Evolutionary conservation across 2,329 filamentous ascomycete species (phyloP).

Genomic region (Simplicillium sp.): DNA sequence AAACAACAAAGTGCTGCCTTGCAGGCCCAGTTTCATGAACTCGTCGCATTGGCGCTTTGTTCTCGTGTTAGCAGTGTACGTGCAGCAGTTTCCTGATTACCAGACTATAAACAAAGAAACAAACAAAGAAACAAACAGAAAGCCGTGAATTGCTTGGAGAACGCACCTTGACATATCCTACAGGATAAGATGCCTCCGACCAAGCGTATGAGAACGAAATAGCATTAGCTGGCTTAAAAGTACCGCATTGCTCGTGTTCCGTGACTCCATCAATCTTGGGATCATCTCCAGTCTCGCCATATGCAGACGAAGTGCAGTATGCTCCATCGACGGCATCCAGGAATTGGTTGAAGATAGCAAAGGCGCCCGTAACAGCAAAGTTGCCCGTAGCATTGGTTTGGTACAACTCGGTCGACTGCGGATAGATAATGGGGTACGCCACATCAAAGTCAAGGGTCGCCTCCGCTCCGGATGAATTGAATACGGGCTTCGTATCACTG

Average conservation of each 20-base stretch:
- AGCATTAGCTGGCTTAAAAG: conserved; percentile 11
- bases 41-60: conserved; percentile 27
- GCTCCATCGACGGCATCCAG: conserved; percentile 42
- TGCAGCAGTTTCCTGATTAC: too few relatives aligned
- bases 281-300: conserved; percentile 36
- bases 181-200: conserved; percentile 33
- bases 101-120: too few relatives aligned
- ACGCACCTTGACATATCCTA: conserved; percentile 27
- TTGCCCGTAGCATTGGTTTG: conserved; percentile 11
- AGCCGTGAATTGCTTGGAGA: background rate
- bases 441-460: conserved; percentile 39
- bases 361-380: conserved; percentile 3
- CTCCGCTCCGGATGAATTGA: conserved; percentile 21
- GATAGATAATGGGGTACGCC: conserved; percentile 40
- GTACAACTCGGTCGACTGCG: conserved; percentile 34
- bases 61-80: background rate
- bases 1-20: conserved; percentile 30
- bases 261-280: conserved; percentile 34
- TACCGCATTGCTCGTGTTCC: conserved; percentile 24
- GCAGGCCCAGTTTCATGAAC: conserved; percentile 35
- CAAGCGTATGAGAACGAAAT: conserved; percentile 37
- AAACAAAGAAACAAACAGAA: background rate
- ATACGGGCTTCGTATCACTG: conserved; percentile 8
- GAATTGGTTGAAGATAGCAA: conserved; percentile 32
- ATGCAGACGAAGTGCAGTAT: conserved; percentile 43